Conservation (phyloP, 768 basidiomycete species). For the Rhizopogon vesiculosus region DNA sequence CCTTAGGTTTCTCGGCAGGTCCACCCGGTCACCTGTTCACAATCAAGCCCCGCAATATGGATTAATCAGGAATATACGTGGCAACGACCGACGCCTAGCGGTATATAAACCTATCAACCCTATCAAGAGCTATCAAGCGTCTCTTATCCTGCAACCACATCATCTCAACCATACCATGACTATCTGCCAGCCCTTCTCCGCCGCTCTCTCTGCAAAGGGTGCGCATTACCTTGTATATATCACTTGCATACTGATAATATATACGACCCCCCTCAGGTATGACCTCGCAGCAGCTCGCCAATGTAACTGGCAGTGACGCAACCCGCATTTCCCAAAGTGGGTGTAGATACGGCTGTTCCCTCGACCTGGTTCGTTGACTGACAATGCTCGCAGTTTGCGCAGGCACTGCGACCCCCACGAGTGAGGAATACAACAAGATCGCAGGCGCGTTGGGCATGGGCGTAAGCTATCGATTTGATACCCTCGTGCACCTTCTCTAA, state of each 20-base stretch:
- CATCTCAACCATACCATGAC: background rate
- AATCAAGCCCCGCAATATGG: background rate
- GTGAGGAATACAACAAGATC: constrained; percentile 45
- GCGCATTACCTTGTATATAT: background rate
- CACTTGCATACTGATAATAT: background rate
- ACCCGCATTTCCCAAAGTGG: background rate
- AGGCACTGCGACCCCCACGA: constrained; percentile 37
- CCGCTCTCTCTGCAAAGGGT: background rate
- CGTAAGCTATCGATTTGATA: constrained; percentile 11
- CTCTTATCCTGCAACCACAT: background rate
- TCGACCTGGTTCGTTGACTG: background rate
- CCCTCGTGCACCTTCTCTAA: background rate
- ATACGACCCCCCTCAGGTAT: background rate
- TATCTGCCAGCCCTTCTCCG: background rate
- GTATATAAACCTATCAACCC: background rate
- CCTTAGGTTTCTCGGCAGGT: background rate
- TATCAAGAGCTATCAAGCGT: background rate
- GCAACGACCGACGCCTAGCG: background rate
- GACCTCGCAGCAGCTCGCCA: background rate
- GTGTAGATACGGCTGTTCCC: background rate
- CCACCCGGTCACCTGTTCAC: background rate
- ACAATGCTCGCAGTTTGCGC: constrained; percentile 39
- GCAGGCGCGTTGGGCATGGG: constrained; percentile 31
- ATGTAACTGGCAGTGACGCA: background rate
- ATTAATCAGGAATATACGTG: background rate